A percentile compares a stretch with the other conserved stretches of the same genome.
These are phyloP conservation scores for Flaveria floridana DNA, from an alignment of 140 eudicot genomes.

Conservation along the genomic window DNA sequence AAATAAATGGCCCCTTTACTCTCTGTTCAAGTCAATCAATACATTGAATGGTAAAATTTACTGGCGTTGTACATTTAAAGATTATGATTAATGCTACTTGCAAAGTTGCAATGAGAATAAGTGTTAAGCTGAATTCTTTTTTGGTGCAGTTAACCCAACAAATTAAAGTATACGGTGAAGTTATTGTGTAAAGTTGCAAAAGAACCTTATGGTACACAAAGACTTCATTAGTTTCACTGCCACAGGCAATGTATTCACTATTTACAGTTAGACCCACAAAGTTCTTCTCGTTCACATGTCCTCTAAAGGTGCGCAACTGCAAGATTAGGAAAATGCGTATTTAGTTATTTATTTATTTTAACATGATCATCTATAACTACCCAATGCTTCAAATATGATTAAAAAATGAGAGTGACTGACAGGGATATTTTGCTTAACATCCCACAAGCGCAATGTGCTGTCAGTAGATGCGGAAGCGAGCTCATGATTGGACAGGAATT, in stretches of 20 bases:
- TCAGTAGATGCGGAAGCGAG: slow-evolving; percentile 99
- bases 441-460: slow-evolving; percentile 94
- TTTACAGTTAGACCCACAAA: slow-evolving; percentile 89
- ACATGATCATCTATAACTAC: neutral
- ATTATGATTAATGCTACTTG: neutral
- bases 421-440: slow-evolving; percentile 70
- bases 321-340: neutral
- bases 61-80: neutral
- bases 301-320: slow-evolving; percentile 84
- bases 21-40: neutral
- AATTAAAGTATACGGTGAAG: neutral
- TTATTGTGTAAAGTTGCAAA: neutral
- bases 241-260: slow-evolving; percentile 85
- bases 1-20: no score
- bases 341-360: neutral
- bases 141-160: neutral
- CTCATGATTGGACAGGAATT: slow-evolving; percentile 76
- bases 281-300: slow-evolving; percentile 88
- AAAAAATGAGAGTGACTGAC: slow-evolving; percentile 41
- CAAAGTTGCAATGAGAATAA: neutral
- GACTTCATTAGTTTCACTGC: slow-evolving; percentile 95
- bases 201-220: slow-evolving; percentile 86
- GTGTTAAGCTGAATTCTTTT: neutral
- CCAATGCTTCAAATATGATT: neutral
- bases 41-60: neutral